A percentile compares a stretch with the other conserved stretches of the same genome.
These are phyloP conservation scores for Daedaleopsis sinensis DNA, from an alignment of 768 basidiomycete genomes.

Conservation along the genomic window DNA sequence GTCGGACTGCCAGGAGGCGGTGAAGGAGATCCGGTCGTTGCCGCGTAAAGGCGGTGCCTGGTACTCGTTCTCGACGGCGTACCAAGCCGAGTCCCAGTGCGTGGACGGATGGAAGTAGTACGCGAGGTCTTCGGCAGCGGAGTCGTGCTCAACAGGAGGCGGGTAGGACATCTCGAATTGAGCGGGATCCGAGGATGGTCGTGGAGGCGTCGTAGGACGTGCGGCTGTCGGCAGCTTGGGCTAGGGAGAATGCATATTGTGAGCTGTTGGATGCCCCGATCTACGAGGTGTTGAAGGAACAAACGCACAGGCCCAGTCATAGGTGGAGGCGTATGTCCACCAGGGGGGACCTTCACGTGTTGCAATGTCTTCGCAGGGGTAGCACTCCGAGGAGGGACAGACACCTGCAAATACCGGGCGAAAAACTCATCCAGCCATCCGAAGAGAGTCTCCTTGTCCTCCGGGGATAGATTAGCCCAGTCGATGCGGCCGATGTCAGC, in stretches of 20 bases:
- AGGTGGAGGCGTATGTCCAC: constrained; percentile 4
- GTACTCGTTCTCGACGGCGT: constrained; percentile 30
- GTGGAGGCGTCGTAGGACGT: neutral
- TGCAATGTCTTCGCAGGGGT: neutral
- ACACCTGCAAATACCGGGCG: constrained; percentile 42
- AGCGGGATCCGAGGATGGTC: neutral
- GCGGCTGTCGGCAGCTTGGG: neutral
- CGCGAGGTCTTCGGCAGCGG: constrained; percentile 46
- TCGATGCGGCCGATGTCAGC: constrained; percentile 45
- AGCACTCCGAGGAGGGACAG: constrained; percentile 5
- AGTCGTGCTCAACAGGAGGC: constrained; percentile 36
- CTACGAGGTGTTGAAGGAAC: neutral
- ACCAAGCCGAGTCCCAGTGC: constrained; percentile 47
- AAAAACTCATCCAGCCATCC: constrained; percentile 85
- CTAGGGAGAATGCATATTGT: neutral
- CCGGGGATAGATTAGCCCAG: constrained; percentile 66
- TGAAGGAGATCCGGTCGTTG: constrained; percentile 11
- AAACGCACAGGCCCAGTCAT: constrained; percentile 8
- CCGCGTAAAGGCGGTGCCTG: constrained; percentile 38
- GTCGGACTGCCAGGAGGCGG: constrained; percentile 33
- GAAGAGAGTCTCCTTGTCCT: constrained; percentile 77
- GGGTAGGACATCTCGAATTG: constrained; percentile 35
- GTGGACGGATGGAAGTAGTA: constrained; percentile 46
- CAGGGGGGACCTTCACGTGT: constrained; percentile 12
- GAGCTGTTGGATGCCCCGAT: too few relatives aligned